Evolutionary conservation across 164 flowering plant genomes (phyloP), one percentile per base, ranked within the genome.

Genomic region (Tetrastigma voinierianum): DNA sequence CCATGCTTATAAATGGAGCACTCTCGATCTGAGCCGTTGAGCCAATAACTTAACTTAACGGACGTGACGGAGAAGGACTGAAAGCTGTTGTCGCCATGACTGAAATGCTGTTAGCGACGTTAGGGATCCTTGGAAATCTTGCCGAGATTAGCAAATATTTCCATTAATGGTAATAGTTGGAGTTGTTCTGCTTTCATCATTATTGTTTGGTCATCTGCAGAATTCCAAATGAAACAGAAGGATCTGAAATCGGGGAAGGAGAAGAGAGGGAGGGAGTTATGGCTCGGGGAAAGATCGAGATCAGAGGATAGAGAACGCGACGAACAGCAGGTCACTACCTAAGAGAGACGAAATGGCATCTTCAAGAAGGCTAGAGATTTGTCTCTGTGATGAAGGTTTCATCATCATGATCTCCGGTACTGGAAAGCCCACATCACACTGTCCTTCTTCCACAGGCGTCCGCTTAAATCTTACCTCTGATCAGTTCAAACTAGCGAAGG

Each of bases 271-370:
- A 52, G 61, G 46, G 4, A 52, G 61, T 49, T 2, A 83, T 86
- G 87, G 81, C 83, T 25, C 59, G 90, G 18, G 88, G 90, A 20
- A 84, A 86, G 82, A 82, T 84, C 70, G 79, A 84, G 83, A 84
- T 86, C 73, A 81, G 82, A 77, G 57, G 72, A 86, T 86, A 10
- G 86, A 84, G 77, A 84, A 82, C 79, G 3, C 77, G 16, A 84
- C 84, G 6, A 81, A 76, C 78, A 65, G 77, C 88, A 84, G 67
- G 84, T 86, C 11, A 82, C 90, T 9, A 79, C 79, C 63, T 84
- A 88, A 1, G 81, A 84, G 76, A 51, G 88, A 53, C 45, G 88
- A 48, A 78, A 74, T 64, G 90, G 88, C 12, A 70, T 86, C 12
- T 79, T 84, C 82, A 86, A 84, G 76, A 86, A 84, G 70, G 90